Evolutionary conservation across 192 early-diverging fungal genomes (phyloP).

Genomic region (Umbelopsis isabellina): DNA sequence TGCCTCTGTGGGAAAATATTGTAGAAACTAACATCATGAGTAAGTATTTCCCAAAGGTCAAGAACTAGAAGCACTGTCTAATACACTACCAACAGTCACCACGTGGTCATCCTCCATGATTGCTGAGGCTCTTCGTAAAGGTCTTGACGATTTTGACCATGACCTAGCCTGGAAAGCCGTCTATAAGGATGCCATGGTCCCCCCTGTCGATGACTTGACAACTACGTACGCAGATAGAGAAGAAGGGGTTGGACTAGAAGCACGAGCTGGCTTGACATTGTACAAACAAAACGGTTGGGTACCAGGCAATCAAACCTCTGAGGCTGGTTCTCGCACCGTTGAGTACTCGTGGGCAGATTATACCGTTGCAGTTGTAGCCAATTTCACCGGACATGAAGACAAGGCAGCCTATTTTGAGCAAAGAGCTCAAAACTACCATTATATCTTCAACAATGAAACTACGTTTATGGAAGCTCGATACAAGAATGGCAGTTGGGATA

Average conservation of each 20-base stretch:
- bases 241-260: not conserved
- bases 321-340: conserved; percentile 9
- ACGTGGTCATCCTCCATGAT: conserved; percentile 15
- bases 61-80: too few species aligned
- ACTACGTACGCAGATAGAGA: not conserved
- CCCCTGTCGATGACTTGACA: conserved; percentile 7
- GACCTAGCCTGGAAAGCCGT: not conserved
- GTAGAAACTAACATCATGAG: conserved; percentile 14
- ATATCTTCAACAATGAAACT: conserved; percentile 1
- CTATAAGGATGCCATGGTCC: conserved; percentile 10
- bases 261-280: not conserved
- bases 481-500: not conserved
- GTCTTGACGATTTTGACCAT: not conserved
- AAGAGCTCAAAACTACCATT: not conserved
- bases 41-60: too few species aligned
- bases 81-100: not conserved
- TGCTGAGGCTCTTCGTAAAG: conserved; percentile 4
- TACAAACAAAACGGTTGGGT: conserved; percentile 17
- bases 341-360: conserved; percentile 13
- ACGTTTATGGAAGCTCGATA: conserved; percentile 2
- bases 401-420: not conserved
- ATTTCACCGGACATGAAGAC: not conserved
- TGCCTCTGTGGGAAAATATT: conserved; percentile 7
- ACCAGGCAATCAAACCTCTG: not conserved
- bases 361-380: not conserved